Evolutionary conservation across 441 rosid species (phyloP).

Genomic region (Jatropha multifida): DNA sequence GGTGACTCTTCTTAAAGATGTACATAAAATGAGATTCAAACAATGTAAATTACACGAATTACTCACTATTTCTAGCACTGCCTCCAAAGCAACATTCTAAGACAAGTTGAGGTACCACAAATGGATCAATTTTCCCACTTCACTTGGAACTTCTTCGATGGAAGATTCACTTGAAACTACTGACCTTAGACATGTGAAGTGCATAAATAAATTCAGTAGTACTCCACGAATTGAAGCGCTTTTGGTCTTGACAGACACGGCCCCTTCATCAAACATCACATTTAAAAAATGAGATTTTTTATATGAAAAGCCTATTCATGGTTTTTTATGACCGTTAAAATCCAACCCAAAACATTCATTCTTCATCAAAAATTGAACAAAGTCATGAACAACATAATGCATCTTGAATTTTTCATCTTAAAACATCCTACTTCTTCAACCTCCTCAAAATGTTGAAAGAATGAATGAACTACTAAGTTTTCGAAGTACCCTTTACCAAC

Average conservation of each 20-base stretch:
- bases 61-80: not conserved
- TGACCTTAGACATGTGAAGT: not conserved
- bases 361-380: not conserved
- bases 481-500: conserved; percentile 6
- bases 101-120: not conserved
- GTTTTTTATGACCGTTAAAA: too few relatives aligned
- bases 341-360: not conserved
- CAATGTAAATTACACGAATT: not conserved
- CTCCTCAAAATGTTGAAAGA: not conserved
- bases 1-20: not conserved
- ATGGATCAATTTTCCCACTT: not conserved
- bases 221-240: not conserved
- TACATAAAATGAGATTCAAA: not conserved
- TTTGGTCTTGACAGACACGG: not conserved
- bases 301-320: not conserved
- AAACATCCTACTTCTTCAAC: not conserved
- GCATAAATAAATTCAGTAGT: not conserved
- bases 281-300: not conserved
- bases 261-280: too few relatives aligned
- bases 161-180: not conserved
- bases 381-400: conserved; percentile 7
- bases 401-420: not conserved
- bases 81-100: too few relatives aligned
- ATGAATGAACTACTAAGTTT: not conserved
- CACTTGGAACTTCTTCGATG: not conserved